These are phyloP conservation scores for Cucurbita ficifolia DNA, from an alignment of 306 rosid genomes.

Conservation along the genomic window DNA sequence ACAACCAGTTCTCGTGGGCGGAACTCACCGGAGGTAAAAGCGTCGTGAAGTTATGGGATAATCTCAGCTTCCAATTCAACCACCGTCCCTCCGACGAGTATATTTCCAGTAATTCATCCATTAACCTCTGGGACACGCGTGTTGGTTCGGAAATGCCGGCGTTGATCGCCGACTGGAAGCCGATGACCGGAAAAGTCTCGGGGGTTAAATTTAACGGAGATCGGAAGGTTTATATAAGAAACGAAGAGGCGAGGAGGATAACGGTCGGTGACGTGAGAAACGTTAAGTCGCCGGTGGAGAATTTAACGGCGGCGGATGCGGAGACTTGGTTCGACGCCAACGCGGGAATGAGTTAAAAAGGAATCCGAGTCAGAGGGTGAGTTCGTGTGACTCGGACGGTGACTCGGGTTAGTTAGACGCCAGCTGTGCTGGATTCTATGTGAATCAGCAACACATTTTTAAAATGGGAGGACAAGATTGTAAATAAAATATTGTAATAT, in stretches of 20 bases:
- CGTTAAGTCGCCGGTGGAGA: slow-evolving; percentile 21
- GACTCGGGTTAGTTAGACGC: neutral
- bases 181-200: slow-evolving; percentile 17
- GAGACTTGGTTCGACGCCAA: slow-evolving; percentile 45
- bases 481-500: neutral
- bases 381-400: neutral
- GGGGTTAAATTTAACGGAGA: neutral
- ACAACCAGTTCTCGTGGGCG: slow-evolving; percentile 35
- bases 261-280: slow-evolving; percentile 53
- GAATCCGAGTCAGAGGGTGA: neutral
- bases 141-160: slow-evolving; percentile 38
- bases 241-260: neutral
- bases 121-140: slow-evolving; percentile 56
- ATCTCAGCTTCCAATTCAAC: slow-evolving; percentile 36
- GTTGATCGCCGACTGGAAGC: slow-evolving; percentile 44
- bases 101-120: slow-evolving; percentile 7
- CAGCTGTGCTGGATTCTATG: neutral
- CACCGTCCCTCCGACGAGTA: slow-evolving; percentile 5
- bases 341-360: slow-evolving; percentile 4
- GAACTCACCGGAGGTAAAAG: slow-evolving; percentile 40
- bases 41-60: slow-evolving; percentile 80
- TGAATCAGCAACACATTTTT: neutral
- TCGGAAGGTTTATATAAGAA: neutral
- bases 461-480: neutral
- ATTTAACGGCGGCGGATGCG: slow-evolving; percentile 20